Evolutionary conservation across 768 basidiomycete species (phyloP).

Genomic region (Amanita pallidorosea): DNA sequence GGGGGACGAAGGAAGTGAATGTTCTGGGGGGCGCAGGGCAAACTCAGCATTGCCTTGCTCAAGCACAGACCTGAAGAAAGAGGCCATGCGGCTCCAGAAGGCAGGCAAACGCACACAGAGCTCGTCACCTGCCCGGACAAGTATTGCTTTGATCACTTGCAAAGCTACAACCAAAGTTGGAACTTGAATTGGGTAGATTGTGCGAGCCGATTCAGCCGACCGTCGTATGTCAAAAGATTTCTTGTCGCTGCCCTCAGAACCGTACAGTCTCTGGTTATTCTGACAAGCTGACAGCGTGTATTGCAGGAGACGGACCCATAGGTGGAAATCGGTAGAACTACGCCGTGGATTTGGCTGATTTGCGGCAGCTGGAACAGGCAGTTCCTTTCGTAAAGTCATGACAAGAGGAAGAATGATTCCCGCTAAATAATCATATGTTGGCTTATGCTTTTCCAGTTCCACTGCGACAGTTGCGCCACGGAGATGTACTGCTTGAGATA

Average conservation of each 20-base stretch:
- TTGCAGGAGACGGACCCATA: conserved; percentile 54
- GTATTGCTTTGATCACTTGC: conserved; percentile 58
- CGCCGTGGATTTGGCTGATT: conserved; percentile 34
- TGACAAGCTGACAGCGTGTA: conserved; percentile 48
- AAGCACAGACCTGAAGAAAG: conserved; percentile 39
- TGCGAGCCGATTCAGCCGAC: conserved; percentile 11
- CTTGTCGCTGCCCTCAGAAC: conserved; percentile 17
- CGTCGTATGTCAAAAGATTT: conserved; percentile 32
- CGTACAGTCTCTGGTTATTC: conserved; percentile 16
- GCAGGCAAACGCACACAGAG: conserved; percentile 43
- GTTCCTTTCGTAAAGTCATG: conserved; percentile 39
- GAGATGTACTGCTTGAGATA: conserved; percentile 36
- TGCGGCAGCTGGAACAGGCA: conserved; percentile 29
- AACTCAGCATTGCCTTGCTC: conserved; percentile 55
- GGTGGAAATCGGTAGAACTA: conserved; percentile 26
- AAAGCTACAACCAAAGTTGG: conserved; percentile 39
- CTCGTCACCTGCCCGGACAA: conserved; percentile 53
- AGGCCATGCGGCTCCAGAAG: conserved; percentile 53
- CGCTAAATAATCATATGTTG: conserved; percentile 52
- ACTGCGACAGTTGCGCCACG: conserved; percentile 40
- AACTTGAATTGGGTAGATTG: conserved; percentile 17
- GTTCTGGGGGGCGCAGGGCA: conserved; percentile 29
- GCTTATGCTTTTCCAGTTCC: conserved; percentile 42
- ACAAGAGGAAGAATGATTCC: conserved; percentile 55
- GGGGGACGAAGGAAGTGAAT: conserved; percentile 42